Conservation (phyloP, 192 early-diverging fungal genomes). For the Rhizoclosmatium sp. region DNA sequence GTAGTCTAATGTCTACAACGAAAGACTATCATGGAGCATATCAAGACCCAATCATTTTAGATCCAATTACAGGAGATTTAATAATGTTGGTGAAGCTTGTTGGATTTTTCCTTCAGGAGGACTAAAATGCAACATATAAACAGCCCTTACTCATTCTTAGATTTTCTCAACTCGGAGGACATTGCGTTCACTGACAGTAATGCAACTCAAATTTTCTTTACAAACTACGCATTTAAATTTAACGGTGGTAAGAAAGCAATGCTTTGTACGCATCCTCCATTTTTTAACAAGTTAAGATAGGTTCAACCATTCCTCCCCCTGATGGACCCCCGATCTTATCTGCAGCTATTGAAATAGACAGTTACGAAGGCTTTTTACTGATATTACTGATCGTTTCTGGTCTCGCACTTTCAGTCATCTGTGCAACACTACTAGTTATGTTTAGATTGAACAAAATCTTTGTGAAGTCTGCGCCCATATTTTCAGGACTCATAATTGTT, state of each 20-base stretch:
- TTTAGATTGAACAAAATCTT: slow-evolving; percentile 3
- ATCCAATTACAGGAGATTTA: slow-evolving; percentile 16
- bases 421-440: background rate
- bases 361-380: background rate
- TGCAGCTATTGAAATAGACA: background rate
- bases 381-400: background rate
- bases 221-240: background rate
- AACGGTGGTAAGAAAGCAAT: slow-evolving; percentile 16
- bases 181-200: background rate
- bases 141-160: slow-evolving; percentile 10
- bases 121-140: background rate
- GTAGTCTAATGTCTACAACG: background rate
- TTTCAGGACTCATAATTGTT: slow-evolving; percentile 6
- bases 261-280: background rate
- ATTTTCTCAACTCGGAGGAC: background rate
- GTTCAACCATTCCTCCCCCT: slow-evolving; percentile 1
- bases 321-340: background rate
- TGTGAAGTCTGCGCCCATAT: slow-evolving; percentile 13
- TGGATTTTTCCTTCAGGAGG: background rate
- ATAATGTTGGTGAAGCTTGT: background rate
- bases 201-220: slow-evolving; percentile 10
- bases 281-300: background rate
- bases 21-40: slow-evolving; percentile 26
- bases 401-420: background rate
- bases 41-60: slow-evolving; percentile 1